phyloP scores from a whole-genome alignment of 305 asterid genomes.

The Fraxinus baroniana region DNA sequence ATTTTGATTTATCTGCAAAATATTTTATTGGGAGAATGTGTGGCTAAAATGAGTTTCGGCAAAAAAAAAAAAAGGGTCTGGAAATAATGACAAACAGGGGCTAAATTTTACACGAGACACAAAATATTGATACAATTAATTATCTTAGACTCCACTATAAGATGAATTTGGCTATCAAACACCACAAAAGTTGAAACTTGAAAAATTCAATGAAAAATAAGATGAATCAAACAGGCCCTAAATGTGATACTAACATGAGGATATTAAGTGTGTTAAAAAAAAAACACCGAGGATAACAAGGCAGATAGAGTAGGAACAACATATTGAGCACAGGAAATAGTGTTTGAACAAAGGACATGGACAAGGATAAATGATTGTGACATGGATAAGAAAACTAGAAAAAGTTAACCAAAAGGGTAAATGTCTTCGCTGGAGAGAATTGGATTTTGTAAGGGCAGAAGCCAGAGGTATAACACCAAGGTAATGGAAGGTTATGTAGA shows the following conservation, averaged over 20 bases:
- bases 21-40: not conserved
- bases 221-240: too few species aligned
- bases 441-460: not conserved
- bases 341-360: not conserved
- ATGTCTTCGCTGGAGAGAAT: not conserved
- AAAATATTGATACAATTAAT: not conserved
- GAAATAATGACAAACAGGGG: not conserved
- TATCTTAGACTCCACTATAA: not conserved
- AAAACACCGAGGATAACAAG: not conserved
- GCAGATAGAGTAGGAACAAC: not conserved
- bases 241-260: not conserved
- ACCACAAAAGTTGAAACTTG: too few species aligned
- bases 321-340: not conserved
- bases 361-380: not conserved
- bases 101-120: not conserved
- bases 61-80: not conserved
- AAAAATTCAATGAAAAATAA: too few species aligned
- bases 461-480: not conserved
- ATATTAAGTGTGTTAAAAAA: not conserved
- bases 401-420: not conserved
- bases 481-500: not conserved
- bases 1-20: not conserved
- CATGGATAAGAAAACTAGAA: not conserved
- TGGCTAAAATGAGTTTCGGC: not conserved
- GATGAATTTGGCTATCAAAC: too few species aligned